These are phyloP conservation scores for Saccharomycopsis sp. DNA, from an alignment of 805 yeast species.

Conservation along the genomic window DNA sequence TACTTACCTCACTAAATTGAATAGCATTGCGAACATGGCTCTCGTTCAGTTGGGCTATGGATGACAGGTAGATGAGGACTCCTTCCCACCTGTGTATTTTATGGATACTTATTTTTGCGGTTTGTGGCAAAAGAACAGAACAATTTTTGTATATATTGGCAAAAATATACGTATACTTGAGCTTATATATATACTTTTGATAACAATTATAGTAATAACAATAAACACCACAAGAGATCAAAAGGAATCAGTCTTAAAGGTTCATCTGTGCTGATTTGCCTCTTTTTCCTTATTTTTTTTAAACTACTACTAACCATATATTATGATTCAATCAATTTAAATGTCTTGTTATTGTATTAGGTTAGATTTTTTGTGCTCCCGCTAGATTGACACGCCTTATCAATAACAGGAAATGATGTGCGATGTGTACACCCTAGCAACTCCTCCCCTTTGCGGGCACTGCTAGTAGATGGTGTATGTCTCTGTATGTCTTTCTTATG, in stretches of 20 bases:
- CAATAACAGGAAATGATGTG: no score
- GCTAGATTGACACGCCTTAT: not conserved
- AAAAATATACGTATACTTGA: not conserved
- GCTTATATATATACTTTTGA: no score
- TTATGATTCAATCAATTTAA: not conserved
- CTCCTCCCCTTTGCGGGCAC: no score
- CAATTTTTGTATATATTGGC: no score
- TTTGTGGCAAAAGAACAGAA: no score
- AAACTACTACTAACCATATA: no score
- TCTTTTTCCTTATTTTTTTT: not conserved
- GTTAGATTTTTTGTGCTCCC: not conserved
- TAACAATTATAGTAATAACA: no score
- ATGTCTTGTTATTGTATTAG: not conserved
- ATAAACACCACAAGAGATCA: not conserved
- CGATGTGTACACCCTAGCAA: no score
- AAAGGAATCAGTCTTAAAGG: not conserved
- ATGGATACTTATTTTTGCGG: no score
- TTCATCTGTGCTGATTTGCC: not conserved
- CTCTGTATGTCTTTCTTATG: no score
- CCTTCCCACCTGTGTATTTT: no score
- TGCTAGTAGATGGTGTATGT: no score
- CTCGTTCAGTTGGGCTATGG: constrained; percentile 19
- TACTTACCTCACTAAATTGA: constrained; percentile 28
- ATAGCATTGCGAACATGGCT: constrained; percentile 31
- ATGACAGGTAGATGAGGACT: not conserved